Evolutionary conservation across 169 alveolate species (phyloP), one percentile per base, ranked within the genome.

Genomic region (Fabrea salina): DNA sequence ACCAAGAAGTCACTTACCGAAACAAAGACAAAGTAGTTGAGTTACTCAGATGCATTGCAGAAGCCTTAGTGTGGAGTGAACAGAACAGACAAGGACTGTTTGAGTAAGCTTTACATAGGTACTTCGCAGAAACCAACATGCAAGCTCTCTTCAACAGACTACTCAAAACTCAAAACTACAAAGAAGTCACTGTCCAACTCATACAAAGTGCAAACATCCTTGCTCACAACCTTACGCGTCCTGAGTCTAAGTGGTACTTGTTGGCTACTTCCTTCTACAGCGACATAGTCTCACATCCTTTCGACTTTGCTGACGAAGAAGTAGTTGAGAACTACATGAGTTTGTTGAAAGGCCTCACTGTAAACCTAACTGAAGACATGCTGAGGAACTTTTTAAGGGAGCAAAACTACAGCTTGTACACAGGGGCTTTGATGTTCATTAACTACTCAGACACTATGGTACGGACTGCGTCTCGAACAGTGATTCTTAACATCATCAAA

Each of bases 381-480:
- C 33, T 79, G 4, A 32, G 76, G 25, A 40, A 59, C 19, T 84
- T 70, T 58, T 32, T 80, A 7, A 32, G 30, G 40, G 64, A 41
- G 0, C 22, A 72, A 2, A 68, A 72, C 59, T 84, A 68, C 50
- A 57, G 85, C 8, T 44, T 84, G 1, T 80, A 72, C 56, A 71
- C 59, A 25, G 79, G 74, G 27, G 79, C 89, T 19, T 49, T 84
- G 43, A 30, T 41, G 30, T 84, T 74, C 72, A 47, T 84, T 19
- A 80, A 80, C 33, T 77, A 80, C 33, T 16, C 47, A 16, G 89
- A 84, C 25, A n/a, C 54, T 11, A 80, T 84, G 87, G 47, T 84
- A 0, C 79, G 80, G 49, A 84, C 84, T n/a, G 79, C 88, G 11
- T 49, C 82, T 22, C 49, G 89, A 47, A 80, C 80, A 40, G 79